Percentiles rank a stretch among this genome's conserved stretches.
Evolutionary conservation across 768 basidiomycete species (phyloP).

Genomic region (Boletus subparvulus): DNA sequence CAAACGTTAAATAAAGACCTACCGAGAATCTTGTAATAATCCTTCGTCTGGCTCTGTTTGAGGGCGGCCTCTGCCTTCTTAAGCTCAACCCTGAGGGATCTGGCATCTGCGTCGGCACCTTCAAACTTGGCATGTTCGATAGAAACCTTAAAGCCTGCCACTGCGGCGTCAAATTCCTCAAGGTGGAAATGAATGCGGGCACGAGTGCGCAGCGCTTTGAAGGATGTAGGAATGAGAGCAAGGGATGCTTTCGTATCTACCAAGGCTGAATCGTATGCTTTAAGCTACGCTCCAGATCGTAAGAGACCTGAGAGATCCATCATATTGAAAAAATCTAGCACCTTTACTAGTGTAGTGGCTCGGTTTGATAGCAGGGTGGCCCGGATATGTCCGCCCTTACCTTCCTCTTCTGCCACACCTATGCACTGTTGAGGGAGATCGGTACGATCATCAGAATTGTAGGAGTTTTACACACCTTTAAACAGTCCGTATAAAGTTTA

Average conservation of each 20-base stretch:
- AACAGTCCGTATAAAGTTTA: constrained; percentile 65
- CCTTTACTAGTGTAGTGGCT: constrained; percentile 79
- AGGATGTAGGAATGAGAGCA: constrained; percentile 57
- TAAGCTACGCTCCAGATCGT: constrained; percentile 44
- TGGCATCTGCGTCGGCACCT: constrained; percentile 60
- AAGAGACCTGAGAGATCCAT: not conserved
- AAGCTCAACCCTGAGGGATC: constrained; percentile 61
- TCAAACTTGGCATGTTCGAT: constrained; percentile 71
- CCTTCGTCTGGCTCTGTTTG: constrained; percentile 88
- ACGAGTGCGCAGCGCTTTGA: constrained; percentile 85
- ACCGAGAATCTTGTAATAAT: constrained; percentile 81
- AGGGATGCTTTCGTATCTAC: constrained; percentile 71
- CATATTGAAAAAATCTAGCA: constrained; percentile 21
- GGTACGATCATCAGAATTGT: not conserved
- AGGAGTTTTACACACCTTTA: constrained; percentile 49
- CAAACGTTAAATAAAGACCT: not conserved
- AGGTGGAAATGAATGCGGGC: constrained; percentile 75
- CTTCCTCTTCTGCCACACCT: constrained; percentile 67
- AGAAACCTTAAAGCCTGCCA: constrained; percentile 78
- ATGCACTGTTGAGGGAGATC: constrained; percentile 47
- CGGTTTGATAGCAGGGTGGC: constrained; percentile 81
- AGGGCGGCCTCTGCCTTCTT: constrained; percentile 79
- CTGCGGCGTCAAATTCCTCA: constrained; percentile 68
- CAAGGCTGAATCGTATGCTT: constrained; percentile 65
- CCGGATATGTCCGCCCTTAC: constrained; percentile 76